These are phyloP conservation scores for Eucalyptus camaldulensis DNA, from an alignment of 345 rosid genomes.

Conservation along the genomic window DNA sequence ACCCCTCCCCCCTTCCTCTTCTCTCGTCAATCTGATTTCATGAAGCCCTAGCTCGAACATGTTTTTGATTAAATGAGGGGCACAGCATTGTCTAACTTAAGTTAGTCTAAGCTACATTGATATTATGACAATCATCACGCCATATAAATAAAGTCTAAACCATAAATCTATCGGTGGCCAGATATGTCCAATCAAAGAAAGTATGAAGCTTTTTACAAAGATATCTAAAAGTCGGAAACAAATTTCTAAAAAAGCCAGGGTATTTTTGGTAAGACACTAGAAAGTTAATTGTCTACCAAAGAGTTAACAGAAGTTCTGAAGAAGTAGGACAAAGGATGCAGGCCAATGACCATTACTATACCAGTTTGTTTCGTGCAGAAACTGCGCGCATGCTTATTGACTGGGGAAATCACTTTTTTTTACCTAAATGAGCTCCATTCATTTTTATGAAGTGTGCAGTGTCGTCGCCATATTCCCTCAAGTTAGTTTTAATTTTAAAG, in stretches of 20 bases:
- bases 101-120: background rate
- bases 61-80: background rate
- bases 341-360: background rate
- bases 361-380: constrained; percentile 26
- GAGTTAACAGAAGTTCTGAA: background rate
- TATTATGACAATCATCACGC: background rate
- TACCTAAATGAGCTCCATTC: background rate
- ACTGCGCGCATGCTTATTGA: constrained; percentile 41
- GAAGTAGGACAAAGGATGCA: background rate
- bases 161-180: background rate
- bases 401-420: constrained; percentile 47
- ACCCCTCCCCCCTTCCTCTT: background rate
- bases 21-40: background rate
- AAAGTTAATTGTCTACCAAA: background rate
- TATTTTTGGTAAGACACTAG: too few relatives aligned
- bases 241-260: too few relatives aligned
- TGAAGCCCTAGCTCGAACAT: background rate
- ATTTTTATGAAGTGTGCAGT: constrained; percentile 18
- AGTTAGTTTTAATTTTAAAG: constrained; percentile 84
- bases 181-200: too few relatives aligned
- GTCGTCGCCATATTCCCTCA: constrained; percentile 63
- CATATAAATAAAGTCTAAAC: background rate
- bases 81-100: background rate
- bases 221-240: too few relatives aligned
- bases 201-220: too few relatives aligned